Conservation (phyloP, 2,329 filamentous ascomycete genomes). For the Geosmithia morbida region DNA sequence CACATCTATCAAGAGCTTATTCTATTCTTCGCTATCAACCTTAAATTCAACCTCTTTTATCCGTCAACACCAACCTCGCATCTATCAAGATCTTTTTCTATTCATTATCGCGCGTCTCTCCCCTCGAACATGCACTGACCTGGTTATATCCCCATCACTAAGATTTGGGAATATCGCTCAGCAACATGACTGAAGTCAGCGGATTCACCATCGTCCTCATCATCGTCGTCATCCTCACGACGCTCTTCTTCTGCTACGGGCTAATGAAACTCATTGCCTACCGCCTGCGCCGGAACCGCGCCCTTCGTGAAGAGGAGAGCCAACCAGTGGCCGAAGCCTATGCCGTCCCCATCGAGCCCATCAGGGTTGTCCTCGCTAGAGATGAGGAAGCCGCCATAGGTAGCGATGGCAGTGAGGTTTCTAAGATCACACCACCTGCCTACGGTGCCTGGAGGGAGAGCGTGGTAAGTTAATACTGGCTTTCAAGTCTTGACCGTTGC, state of each 20-base stretch:
- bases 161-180: constrained; percentile 64
- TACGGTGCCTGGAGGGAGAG: constrained; percentile 78
- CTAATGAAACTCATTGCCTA: constrained; percentile 49
- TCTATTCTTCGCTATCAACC: neutral
- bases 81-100: neutral
- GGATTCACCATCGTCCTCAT: constrained; percentile 73
- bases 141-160: neutral
- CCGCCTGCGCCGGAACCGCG: neutral
- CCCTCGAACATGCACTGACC: neutral
- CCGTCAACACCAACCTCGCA: neutral
- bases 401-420: constrained; percentile 32
- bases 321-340: constrained; percentile 23
- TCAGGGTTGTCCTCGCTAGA: constrained; percentile 58
- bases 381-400: constrained; percentile 54
- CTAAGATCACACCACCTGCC: constrained; percentile 57
- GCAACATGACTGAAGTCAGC: constrained; percentile 44
- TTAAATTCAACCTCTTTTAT: neutral
- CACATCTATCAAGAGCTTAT: too few species aligned
- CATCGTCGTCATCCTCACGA: constrained; percentile 57
- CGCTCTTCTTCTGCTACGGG: constrained; percentile 70
- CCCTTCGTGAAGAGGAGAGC: neutral
- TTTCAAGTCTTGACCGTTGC: neutral
- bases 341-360: constrained; percentile 56
- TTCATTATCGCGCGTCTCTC: neutral
- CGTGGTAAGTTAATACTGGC: constrained; percentile 49